Percentiles rank a stretch among this genome's conserved stretches.
Evolutionary conservation across 2,329 filamentous ascomycete genomes (phyloP).

Genomic region (Cryphonectria nitschkei): DNA sequence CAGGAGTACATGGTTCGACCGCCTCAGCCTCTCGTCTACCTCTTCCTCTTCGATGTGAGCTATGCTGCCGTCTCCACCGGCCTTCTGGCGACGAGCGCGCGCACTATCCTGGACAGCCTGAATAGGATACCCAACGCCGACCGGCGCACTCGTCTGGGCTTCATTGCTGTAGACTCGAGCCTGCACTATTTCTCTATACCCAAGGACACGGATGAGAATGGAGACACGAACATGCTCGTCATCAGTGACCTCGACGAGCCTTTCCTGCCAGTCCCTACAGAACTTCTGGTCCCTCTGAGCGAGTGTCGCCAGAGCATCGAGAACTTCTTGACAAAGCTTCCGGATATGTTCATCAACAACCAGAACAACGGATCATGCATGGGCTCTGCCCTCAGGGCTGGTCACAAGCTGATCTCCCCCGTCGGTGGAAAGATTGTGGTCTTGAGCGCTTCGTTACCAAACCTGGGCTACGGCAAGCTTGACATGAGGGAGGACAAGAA

Average conservation of each 20-base stretch:
- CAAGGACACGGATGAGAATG: conserved; percentile 81
- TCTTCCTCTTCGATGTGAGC: conserved; percentile 95
- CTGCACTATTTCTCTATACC: conserved; percentile 96
- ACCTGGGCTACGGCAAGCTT: conserved; percentile 84
- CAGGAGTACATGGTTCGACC: conserved; percentile 99
- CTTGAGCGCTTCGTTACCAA: conserved; percentile 86
- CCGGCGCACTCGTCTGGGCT: conserved; percentile 86
- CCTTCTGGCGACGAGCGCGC: conserved; percentile 86
- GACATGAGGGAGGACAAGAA: conserved; percentile 98
- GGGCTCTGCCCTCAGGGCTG: conserved; percentile 89
- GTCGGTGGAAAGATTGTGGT: conserved; percentile 95
- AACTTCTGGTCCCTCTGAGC: conserved; percentile 84
- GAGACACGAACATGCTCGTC: conserved; percentile 88
- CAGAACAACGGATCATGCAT: conserved; percentile 90
- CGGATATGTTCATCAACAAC: conserved; percentile 95
- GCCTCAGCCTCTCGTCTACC: conserved; percentile 91
- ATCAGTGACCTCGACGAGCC: conserved; percentile 95
- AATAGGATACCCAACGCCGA: conserved; percentile 99
- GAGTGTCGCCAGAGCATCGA: conserved; percentile 93
- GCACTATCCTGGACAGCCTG: conserved; percentile 92
- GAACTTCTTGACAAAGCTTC: conserved; percentile 85
- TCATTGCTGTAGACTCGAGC: conserved; percentile 92
- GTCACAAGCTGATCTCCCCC: conserved; percentile 92
- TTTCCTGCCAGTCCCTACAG: conserved; percentile 90
- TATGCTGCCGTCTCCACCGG: conserved; percentile 88